These are phyloP conservation scores for Pythium coloratum DNA, from an alignment of 352 stramenopile species.

Conservation along the genomic window DNA sequence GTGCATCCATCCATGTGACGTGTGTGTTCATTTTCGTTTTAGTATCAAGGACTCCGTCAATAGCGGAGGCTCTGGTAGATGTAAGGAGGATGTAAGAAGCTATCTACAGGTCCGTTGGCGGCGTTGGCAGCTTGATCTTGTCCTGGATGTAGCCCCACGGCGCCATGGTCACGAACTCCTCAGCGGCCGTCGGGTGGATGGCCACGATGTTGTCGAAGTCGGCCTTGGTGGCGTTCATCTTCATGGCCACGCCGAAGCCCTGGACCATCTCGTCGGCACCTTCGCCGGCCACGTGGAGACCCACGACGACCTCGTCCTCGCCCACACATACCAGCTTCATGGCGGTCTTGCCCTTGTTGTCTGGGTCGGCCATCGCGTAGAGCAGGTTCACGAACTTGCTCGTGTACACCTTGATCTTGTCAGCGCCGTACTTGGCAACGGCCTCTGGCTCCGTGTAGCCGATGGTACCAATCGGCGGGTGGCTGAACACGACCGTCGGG, in stretches of 20 bases:
- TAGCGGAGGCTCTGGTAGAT: too few relatives aligned
- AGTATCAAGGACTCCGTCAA: too few relatives aligned
- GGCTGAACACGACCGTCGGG: constrained; percentile 96
- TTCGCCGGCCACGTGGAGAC: constrained; percentile 96
- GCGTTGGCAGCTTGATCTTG: constrained; percentile 56
- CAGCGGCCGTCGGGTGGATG: constrained; percentile 95
- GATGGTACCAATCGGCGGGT: constrained; percentile 95
- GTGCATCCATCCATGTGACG: too few relatives aligned
- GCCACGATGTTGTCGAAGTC: constrained; percentile 96
- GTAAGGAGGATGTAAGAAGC: too few relatives aligned
- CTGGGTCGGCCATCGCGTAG: constrained; percentile 90
- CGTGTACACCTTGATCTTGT: constrained; percentile 96
- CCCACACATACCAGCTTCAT: constrained; percentile 95
- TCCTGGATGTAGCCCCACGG: constrained; percentile 87
- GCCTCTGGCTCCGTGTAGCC: constrained; percentile 94
- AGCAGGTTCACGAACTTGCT: constrained; percentile 95
- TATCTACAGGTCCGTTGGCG: constrained; percentile 26
- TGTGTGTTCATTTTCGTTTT: too few relatives aligned
- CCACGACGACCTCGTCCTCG: constrained; percentile 92
- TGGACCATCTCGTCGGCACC: constrained; percentile 98
- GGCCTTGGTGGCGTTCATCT: constrained; percentile 97
- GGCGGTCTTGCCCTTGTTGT: constrained; percentile 92
- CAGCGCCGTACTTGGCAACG: constrained; percentile 89
- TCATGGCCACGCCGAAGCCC: constrained; percentile 98
- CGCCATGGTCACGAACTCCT: constrained; percentile 97